Conservation (phyloP, 2,329 filamentous ascomycete genomes). For the Lecanosticta acicola region DNA sequence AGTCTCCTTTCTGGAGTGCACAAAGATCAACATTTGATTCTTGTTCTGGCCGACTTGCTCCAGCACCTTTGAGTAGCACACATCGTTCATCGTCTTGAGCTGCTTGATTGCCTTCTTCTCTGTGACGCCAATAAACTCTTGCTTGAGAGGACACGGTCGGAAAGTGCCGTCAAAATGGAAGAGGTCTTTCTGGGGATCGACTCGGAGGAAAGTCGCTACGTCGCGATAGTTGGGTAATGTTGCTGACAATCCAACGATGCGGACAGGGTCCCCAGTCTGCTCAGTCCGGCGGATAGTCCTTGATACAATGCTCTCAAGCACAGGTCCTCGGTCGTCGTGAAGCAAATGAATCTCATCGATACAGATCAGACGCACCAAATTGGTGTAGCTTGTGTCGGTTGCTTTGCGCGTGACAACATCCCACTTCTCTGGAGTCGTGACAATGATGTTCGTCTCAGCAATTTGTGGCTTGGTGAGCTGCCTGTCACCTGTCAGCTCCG, state of each 20-base stretch:
- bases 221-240: constrained; percentile 95
- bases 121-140: constrained; percentile 95
- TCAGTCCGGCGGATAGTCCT: constrained; percentile 88
- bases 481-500: constrained; percentile 94
- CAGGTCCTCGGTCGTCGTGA: constrained; percentile 93
- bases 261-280: constrained; percentile 87
- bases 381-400: constrained; percentile 93
- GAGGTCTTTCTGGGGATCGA: constrained; percentile 75
- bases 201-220: constrained; percentile 89
- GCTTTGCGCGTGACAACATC: constrained; percentile 98
- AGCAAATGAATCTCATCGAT: constrained; percentile 98
- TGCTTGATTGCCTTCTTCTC: constrained; percentile 99
- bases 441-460: constrained; percentile 93
- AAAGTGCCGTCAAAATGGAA: constrained; percentile 97
- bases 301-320: constrained; percentile 93
- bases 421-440: constrained; percentile 98
- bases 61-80: constrained; percentile 94
- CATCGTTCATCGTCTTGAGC: constrained; percentile 98
- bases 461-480: constrained; percentile 99
- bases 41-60: constrained; percentile 89
- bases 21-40: constrained; percentile 98
- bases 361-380: constrained; percentile 89
- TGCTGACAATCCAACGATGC: constrained; percentile 85
- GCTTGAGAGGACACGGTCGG: constrained; percentile 86
- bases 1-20: constrained; percentile 96